phyloP scores from a whole-genome alignment of 179 eudicot genomes.

The Beta macrorhiza region DNA sequence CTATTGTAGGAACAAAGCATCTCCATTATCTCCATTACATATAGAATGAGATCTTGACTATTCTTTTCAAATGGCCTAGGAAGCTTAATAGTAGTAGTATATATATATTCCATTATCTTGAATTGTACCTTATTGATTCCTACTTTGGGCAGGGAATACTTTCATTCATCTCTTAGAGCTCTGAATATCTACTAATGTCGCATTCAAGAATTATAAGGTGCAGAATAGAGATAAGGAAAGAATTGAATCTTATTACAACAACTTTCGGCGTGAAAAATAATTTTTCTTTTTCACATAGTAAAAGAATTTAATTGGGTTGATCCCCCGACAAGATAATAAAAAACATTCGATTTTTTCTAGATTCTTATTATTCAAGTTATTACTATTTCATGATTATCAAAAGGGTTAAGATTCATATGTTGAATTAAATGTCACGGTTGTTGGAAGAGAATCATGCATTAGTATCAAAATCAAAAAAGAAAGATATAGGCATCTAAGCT shows the following conservation, averaged over 20 bases:
- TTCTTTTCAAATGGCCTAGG: slow-evolving; percentile 28
- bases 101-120: slow-evolving; percentile 13
- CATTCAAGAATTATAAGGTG: slow-evolving; percentile 7
- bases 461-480: slow-evolving; percentile 12
- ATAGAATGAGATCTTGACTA: slow-evolving; percentile 21
- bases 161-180: neutral
- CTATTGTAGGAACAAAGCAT: slow-evolving; percentile 20
- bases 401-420: slow-evolving; percentile 25
- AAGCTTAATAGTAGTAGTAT: slow-evolving; percentile 16
- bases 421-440: slow-evolving; percentile 15
- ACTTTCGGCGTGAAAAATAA: slow-evolving; percentile 29
- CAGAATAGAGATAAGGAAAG: slow-evolving; percentile 21
- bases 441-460: slow-evolving; percentile 18
- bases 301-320: slow-evolving; percentile 24
- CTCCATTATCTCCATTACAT: slow-evolving; percentile 13
- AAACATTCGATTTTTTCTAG: slow-evolving; percentile 27
- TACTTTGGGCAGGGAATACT: slow-evolving; percentile 19
- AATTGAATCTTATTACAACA: slow-evolving; percentile 16
- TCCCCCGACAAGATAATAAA: slow-evolving; percentile 36
- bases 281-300: neutral
- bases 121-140: slow-evolving; percentile 20
- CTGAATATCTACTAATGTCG: slow-evolving; percentile 9
- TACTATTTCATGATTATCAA: slow-evolving; percentile 9
- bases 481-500: neutral
- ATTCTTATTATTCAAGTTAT: slow-evolving; percentile 20